phyloP scores from a whole-genome alignment of 495 filamentous ascomycete genomes.

The Lasiosphaeria ovina region DNA sequence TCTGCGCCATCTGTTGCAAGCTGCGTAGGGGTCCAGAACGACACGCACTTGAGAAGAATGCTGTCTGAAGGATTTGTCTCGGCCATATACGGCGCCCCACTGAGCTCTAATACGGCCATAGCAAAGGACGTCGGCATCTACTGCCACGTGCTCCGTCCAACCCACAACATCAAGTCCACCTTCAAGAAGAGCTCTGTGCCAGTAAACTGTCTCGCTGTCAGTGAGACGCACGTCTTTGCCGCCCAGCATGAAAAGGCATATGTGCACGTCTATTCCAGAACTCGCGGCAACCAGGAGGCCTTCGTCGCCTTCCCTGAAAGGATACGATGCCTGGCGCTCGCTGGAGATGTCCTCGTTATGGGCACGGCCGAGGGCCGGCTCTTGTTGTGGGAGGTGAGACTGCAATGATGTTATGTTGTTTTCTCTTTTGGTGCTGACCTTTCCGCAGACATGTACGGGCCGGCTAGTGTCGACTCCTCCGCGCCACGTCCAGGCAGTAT shows the following conservation, averaged over 20 bases:
- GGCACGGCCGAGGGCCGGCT: slow-evolving; percentile 86
- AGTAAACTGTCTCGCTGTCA: slow-evolving; percentile 76
- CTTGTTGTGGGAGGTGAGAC: slow-evolving; percentile 86
- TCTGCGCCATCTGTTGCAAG: too few species aligned
- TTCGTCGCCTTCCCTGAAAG: slow-evolving; percentile 81
- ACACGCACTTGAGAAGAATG: slow-evolving; percentile 45
- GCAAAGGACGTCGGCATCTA: slow-evolving; percentile 81
- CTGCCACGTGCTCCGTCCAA: slow-evolving; percentile 76
- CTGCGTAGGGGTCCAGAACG: too few species aligned
- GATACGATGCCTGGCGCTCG: slow-evolving; percentile 67
- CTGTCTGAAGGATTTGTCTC: slow-evolving; percentile 79
- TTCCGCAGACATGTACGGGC: slow-evolving; percentile 70
- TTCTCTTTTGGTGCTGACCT: slow-evolving; percentile 3
- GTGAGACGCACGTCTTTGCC: slow-evolving; percentile 80
- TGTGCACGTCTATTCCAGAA: slow-evolving; percentile 83
- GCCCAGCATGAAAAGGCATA: slow-evolving; percentile 89
- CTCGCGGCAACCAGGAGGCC: slow-evolving; percentile 81
- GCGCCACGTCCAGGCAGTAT: slow-evolving; percentile 83
- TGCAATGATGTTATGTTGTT: too few species aligned
- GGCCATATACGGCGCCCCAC: slow-evolving; percentile 62
- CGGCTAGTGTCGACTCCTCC: slow-evolving; percentile 83
- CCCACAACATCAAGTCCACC: slow-evolving; percentile 62
- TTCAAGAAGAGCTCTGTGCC: slow-evolving; percentile 92
- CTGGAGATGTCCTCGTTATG: slow-evolving; percentile 68
- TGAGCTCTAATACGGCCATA: slow-evolving; percentile 61